Evolutionary conservation across 164 flowering plant genomes (phyloP).

Genomic region (Aristolochia californica): DNA sequence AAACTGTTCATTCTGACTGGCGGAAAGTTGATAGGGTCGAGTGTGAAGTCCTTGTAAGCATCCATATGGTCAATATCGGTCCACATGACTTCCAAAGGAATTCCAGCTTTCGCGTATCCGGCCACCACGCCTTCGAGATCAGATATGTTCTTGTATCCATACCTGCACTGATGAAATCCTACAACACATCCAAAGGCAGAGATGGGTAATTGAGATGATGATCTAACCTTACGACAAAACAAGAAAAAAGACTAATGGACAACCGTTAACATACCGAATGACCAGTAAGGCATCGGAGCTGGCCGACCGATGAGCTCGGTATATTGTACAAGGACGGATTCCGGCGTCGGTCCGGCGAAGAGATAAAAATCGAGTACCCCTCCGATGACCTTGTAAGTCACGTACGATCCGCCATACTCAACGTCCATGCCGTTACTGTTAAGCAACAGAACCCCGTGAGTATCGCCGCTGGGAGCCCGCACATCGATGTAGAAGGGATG

Average conservation of each 20-base stretch:
- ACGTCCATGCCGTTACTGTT: constrained; percentile 37
- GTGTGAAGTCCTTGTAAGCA: constrained; percentile 64
- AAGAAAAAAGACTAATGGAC: no score
- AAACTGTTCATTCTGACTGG: constrained; percentile 36
- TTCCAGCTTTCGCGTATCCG: constrained; percentile 64
- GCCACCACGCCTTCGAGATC: constrained; percentile 65
- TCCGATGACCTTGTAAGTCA: constrained; percentile 29
- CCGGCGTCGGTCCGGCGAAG: constrained; percentile 27
- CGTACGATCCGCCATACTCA: constrained; percentile 12
- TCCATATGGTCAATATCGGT: constrained; percentile 91
- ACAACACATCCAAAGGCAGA: background rate
- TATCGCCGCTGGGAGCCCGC: constrained; percentile 27
- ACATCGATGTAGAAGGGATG: constrained; percentile 83
- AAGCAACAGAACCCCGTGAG: constrained; percentile 47
- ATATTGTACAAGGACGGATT: constrained; percentile 22
- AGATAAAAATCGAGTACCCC: constrained; percentile 31
- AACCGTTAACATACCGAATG: constrained; percentile 29
- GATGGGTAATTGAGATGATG: no score
- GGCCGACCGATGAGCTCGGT: constrained; percentile 31
- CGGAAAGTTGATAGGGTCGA: constrained; percentile 73
- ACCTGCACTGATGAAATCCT: constrained; percentile 93
- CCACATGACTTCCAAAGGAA: constrained; percentile 93
- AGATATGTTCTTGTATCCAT: constrained; percentile 55
- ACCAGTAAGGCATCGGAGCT: constrained; percentile 38
- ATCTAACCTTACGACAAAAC: no score